phyloP scores from a whole-genome alignment of 768 basidiomycete genomes.

The Phlebiopsis flavidoalba region DNA sequence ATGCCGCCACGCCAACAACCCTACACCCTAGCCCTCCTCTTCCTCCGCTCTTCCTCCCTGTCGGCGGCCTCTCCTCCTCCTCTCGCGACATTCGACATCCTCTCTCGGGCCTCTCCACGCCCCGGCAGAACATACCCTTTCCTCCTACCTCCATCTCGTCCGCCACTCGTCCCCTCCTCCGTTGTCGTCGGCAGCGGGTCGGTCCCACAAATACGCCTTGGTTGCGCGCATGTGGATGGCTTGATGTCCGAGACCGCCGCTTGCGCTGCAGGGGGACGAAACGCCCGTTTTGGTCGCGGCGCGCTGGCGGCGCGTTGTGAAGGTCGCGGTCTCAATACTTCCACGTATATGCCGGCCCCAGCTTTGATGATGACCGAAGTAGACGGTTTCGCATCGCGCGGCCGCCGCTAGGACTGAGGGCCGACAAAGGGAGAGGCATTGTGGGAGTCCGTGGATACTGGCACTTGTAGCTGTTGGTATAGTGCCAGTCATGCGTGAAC shows the following conservation, averaged over 20 bases:
- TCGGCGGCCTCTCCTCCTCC: background rate
- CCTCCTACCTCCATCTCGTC: background rate
- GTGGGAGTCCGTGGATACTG: no score
- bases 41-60: background rate
- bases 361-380: background rate
- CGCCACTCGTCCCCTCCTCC: background rate
- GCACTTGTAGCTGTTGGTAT: no score
- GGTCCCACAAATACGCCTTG: background rate
- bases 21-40: background rate
- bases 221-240: background rate
- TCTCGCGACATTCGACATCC: background rate
- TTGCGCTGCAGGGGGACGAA: background rate
- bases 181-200: background rate
- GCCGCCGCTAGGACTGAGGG: no score
- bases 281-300: background rate
- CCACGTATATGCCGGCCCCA: background rate
- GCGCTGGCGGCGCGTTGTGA: background rate
- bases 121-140: background rate
- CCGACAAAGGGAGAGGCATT: no score
- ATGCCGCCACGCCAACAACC: no score
- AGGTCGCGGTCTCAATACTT: background rate
- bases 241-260: background rate
- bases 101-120: background rate
- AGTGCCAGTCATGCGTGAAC: no score
- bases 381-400: background rate